These are phyloP conservation scores for Hericium coralloides DNA, from an alignment of 768 basidiomycete species.

Conservation along the genomic window DNA sequence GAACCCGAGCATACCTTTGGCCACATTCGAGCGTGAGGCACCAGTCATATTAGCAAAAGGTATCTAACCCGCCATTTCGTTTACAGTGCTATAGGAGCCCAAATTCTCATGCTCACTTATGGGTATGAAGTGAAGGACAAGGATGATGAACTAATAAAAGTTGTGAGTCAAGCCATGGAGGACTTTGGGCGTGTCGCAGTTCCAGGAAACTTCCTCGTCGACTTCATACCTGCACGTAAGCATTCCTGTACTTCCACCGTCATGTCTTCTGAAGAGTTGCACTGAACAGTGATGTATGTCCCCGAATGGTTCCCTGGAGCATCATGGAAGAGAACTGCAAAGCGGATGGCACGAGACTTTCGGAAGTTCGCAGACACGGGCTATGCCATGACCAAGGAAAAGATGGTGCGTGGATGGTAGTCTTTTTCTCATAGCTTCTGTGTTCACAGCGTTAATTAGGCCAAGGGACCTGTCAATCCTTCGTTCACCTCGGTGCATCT, in stretches of 20 bases:
- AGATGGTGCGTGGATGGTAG: no score
- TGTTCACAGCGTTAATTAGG: no score
- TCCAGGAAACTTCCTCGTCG: not conserved
- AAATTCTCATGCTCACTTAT: not conserved
- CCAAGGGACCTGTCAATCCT: not conserved
- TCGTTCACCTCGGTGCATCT: not conserved
- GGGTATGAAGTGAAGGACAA: not conserved
- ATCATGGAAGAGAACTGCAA: not conserved
- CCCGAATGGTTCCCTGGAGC: conserved; percentile 3
- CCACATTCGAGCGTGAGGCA: conserved; percentile 12
- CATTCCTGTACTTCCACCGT: not conserved
- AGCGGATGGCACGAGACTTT: not conserved
- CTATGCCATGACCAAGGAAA: not conserved
- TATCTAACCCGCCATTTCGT: not conserved
- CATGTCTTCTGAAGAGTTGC: not conserved
- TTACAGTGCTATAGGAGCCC: not conserved
- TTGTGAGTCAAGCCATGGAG: not conserved
- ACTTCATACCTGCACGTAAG: not conserved
- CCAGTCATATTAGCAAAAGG: not conserved
- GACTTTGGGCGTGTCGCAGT: not conserved
- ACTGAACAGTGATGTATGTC: not conserved
- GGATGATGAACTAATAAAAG: not conserved
- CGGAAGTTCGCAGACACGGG: not conserved
- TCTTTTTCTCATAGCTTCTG: no score
- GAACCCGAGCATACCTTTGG: conserved; percentile 10